Base-by-base conservation (phyloP, 2,329 filamentous ascomycete genomes). In the Cadophora sp. region DNA sequence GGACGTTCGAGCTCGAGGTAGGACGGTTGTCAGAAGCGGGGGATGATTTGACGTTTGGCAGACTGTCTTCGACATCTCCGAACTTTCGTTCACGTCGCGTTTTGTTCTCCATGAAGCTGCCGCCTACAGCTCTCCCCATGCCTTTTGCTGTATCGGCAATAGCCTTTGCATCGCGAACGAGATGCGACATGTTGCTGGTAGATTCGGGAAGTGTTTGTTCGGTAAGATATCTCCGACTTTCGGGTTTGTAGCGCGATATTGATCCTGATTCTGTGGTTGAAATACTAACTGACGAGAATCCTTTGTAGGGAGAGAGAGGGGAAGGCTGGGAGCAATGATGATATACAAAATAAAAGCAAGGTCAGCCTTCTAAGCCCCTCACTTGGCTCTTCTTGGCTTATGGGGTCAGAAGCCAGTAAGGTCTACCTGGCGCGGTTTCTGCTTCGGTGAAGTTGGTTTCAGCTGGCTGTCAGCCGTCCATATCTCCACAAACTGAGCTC, bases 41-140 rank as follows among this genome's bases (percentile, higher is more conserved):
- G 75, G 69, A 33, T 72, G 41, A 39, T 58, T 64, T 76, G 47
- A 80, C 76, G 55, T 79, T 75, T 45, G 79, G 79, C 41, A 88
- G 79, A 24, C 79, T 80, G 47, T 80, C 78, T 75, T 87, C 85
- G 68, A 83, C 75, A 68, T 84, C 80, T 65, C 81, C 78, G 71
- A 88, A 88, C 62, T 80, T 78, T 63, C 80, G 79, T 65, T 83
- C 78, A 71, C 79, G 78, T 70, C 85, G 80, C 11, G 85, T 86
- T 64, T 80, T 81, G 47, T 79, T 68, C 76, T 87, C 84, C 81
- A 87, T 83, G 41, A 62, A 66, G 66, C 68, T 68, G 48, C 68
- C 68, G 50, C 51, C 56, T 13, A 22, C 33, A 16, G 39, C 33
- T 9, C n/a, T 41, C 20, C 39, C 63, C 24, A 66, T 50, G 7